A percentile compares a stretch with the other conserved stretches of the same genome.
Evolutionary conservation across 129 eudicot species (phyloP).

Genomic region (sunflower (Helianthus annuus)): DNA sequence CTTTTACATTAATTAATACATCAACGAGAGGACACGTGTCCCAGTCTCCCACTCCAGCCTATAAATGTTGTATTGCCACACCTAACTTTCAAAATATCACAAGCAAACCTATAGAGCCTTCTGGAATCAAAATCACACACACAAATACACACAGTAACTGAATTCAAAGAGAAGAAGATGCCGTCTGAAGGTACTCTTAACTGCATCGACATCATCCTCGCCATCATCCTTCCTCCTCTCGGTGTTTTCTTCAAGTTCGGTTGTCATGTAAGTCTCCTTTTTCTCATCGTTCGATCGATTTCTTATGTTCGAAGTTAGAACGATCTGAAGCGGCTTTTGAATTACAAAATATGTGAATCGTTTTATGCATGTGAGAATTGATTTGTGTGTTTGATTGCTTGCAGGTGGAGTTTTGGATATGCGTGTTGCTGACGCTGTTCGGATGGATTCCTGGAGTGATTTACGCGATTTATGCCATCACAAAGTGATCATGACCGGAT

Average conservation of each 20-base stretch:
- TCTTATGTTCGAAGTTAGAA: no score
- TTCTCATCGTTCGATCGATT: neutral
- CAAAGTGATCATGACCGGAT: conserved; percentile 30
- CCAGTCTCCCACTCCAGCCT: neutral
- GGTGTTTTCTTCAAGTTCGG: conserved; percentile 86
- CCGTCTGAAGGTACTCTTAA: conserved; percentile 38
- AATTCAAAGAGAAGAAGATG: neutral
- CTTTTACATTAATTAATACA: no score
- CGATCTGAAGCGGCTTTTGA: no score
- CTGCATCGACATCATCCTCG: conserved; percentile 64
- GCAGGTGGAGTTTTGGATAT: conserved; percentile 57
- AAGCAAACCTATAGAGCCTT: neutral
- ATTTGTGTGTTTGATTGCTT: neutral
- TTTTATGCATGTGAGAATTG: no score
- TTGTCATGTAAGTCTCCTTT: conserved; percentile 41
- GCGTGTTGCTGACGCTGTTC: conserved; percentile 45
- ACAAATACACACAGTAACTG: neutral
- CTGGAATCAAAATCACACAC: neutral
- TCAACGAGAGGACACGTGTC: neutral
- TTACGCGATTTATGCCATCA: conserved; percentile 50
- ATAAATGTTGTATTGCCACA: neutral
- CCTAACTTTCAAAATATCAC: neutral
- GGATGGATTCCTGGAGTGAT: conserved; percentile 58
- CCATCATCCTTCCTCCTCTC: conserved; percentile 86
- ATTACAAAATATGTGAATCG: no score